A percentile compares a stretch with the other conserved stretches of the same genome.
phyloP scores from a whole-genome alignment of 768 basidiomycete genomes.

The Lepiota brunneoincarnata region DNA sequence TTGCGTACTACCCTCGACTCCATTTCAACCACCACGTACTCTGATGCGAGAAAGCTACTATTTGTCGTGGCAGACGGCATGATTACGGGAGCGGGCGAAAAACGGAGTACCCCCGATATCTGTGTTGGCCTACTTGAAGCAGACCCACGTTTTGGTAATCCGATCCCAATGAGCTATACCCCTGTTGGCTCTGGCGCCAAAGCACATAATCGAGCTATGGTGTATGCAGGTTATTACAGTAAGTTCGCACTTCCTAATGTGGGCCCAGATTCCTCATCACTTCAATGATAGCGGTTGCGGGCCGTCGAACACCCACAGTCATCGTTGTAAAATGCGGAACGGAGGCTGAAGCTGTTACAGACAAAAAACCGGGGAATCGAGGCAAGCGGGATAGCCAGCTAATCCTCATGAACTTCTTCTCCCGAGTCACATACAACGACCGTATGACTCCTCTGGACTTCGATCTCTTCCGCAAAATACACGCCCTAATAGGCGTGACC shows the following conservation, averaged over 20 bases:
- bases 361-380: slow-evolving; percentile 96
- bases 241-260: slow-evolving; percentile 31
- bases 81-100: slow-evolving; percentile 98
- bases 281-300: slow-evolving; percentile 58
- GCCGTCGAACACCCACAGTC: slow-evolving; percentile 90
- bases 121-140: slow-evolving; percentile 90
- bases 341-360: slow-evolving; percentile 73
- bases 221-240: slow-evolving; percentile 99
- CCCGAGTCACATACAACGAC: slow-evolving; percentile 98
- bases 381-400: slow-evolving; percentile 99
- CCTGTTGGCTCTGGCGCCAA: slow-evolving; percentile 91
- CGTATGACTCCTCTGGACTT: slow-evolving; percentile 98
- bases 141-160: slow-evolving; percentile 94
- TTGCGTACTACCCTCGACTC: slow-evolving; percentile 90
- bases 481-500: slow-evolving; percentile 96
- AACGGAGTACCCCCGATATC: slow-evolving; percentile 92
- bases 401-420: slow-evolving; percentile 99
- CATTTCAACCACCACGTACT: slow-evolving; percentile 87
- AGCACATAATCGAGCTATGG: slow-evolving; percentile 91
- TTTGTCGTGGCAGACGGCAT: slow-evolving; percentile 98
- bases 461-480: slow-evolving; percentile 96
- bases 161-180: slow-evolving; percentile 88
- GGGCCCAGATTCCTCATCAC: slow-evolving; percentile 10
- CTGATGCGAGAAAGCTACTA: slow-evolving; percentile 87
- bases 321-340: slow-evolving; percentile 97